phyloP scores from a whole-genome alignment of 148 eudicot species.

The Drosera capensis region DNA sequence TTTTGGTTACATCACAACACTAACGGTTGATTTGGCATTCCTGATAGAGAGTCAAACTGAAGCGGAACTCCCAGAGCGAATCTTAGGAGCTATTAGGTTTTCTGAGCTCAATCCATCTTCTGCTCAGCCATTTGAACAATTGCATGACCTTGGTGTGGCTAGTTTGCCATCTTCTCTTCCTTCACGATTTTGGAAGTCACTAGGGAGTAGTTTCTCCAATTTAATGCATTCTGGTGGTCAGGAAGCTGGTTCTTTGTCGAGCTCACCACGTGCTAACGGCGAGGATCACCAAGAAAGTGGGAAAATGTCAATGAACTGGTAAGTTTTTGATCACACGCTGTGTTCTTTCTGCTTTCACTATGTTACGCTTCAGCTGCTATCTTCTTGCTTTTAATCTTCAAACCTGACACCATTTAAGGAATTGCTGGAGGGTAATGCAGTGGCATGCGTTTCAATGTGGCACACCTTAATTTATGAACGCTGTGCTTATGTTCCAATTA shows the following conservation, averaged over 20 bases:
- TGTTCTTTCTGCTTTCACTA: too few relatives aligned
- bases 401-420: too few relatives aligned
- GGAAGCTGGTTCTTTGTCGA: conserved; percentile 21
- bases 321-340: too few relatives aligned
- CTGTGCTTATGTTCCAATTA: too few relatives aligned
- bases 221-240: conserved; percentile 34
- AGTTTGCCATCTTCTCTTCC: conserved; percentile 30
- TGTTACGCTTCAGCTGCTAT: too few relatives aligned
- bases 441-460: too few relatives aligned
- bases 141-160: conserved; percentile 13
- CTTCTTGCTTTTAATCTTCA: too few relatives aligned
- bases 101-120: conserved; percentile 79
- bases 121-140: conserved; percentile 42
- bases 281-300: conserved; percentile 12
- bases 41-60: conserved; percentile 65
- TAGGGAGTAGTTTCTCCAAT: conserved; percentile 61
- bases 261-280: conserved; percentile 21
- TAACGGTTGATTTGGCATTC: conserved; percentile 88
- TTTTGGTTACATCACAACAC: conserved; percentile 63
- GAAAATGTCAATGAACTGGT: conserved; percentile 18
- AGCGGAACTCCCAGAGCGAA: conserved; percentile 72
- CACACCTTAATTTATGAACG: too few relatives aligned
- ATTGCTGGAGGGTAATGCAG: too few relatives aligned
- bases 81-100: conserved; percentile 76
- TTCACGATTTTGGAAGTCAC: conserved; percentile 47